phyloP scores from a whole-genome alignment of 192 early-diverging fungal genomes.

The Mortierella hygrophila region DNA sequence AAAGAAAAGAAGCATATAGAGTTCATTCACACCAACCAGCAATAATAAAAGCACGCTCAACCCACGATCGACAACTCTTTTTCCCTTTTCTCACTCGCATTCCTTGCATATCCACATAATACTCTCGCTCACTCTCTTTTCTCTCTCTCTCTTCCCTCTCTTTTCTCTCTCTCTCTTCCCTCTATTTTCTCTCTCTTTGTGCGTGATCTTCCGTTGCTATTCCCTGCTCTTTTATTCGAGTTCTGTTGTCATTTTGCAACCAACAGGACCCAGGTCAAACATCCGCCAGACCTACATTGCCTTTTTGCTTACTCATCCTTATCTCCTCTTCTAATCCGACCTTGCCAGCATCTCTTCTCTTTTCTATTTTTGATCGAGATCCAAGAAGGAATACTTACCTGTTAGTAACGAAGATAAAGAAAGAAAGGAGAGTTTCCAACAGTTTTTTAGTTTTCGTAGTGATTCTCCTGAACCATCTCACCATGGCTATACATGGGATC shows the following conservation, averaged over 20 bases:
- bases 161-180: no score
- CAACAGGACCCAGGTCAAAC: background rate
- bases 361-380: no score
- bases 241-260: background rate
- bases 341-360: no score
- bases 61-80: background rate
- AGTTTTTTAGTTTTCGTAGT: background rate
- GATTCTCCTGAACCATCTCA: background rate
- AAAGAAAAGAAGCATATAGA: background rate
- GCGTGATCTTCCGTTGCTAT: background rate
- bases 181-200: no score
- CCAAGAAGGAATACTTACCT: no score
- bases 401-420: background rate
- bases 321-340: no score
- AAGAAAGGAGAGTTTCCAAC: background rate
- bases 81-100: slow-evolving; percentile 13
- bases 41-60: slow-evolving; percentile 13
- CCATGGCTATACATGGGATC: slow-evolving; percentile 24
- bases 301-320: no score
- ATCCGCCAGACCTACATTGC: no score
- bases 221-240: background rate
- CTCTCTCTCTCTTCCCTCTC: no score
- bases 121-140: background rate
- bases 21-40: background rate
- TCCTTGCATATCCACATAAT: background rate